A percentile compares a stretch with the other conserved stretches of the same genome.
Conservation (phyloP, 768 basidiomycete species). For the Glaciozyma martinii region DNA sequence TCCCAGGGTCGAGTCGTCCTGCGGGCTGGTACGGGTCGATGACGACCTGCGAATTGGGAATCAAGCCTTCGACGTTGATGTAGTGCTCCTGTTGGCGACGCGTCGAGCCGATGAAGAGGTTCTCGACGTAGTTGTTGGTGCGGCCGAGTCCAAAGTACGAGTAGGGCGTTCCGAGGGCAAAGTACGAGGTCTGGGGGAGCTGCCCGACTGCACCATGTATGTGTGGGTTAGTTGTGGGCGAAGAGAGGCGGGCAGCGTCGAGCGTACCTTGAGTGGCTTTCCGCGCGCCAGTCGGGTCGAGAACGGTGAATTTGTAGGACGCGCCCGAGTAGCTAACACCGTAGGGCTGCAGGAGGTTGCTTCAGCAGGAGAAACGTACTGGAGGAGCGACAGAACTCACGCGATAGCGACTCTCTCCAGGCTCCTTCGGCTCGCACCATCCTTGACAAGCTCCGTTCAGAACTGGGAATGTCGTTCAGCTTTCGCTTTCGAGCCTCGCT, state of each 20-base stretch:
- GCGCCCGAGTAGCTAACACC: conserved; percentile 92
- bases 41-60: conserved; percentile 95
- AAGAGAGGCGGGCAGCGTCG: background rate
- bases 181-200: conserved; percentile 85
- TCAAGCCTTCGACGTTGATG: conserved; percentile 91
- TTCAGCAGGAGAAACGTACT: background rate
- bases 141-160: conserved; percentile 93
- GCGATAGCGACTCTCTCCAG: conserved; percentile 55
- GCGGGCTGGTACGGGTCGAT: conserved; percentile 62
- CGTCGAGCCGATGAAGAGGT: conserved; percentile 89
- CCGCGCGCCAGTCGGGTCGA: conserved; percentile 78
- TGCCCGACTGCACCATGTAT: conserved; percentile 58
- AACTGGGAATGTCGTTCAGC: conserved; percentile 45
- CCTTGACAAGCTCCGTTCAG: conserved; percentile 87
- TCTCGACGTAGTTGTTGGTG: conserved; percentile 99
- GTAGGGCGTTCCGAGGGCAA: conserved; percentile 81
- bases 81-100: conserved; percentile 59
- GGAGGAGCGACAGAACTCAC: conserved; percentile 44
- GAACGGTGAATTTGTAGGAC: conserved; percentile 91
- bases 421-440: conserved; percentile 58
- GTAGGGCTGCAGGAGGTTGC: conserved; percentile 56
- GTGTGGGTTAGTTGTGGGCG: background rate
- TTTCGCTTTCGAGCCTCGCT: too few species aligned
- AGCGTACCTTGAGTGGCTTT: conserved; percentile 75
- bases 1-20: conserved; percentile 39